phyloP scores from a whole-genome alignment of 164 flowering plant genomes.

The Dillenia suffruticosa region DNA sequence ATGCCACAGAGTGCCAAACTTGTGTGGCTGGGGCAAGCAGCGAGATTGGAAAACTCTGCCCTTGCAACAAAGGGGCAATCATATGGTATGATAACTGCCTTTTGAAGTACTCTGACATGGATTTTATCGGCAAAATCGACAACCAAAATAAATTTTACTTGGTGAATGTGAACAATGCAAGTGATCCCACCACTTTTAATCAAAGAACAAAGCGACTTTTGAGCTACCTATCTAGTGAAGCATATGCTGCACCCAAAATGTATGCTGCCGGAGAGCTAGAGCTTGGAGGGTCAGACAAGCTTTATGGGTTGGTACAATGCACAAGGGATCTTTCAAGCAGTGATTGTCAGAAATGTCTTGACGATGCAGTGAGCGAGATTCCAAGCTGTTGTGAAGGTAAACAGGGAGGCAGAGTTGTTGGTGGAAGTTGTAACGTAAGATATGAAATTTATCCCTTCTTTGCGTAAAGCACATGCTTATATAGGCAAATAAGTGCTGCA shows the following conservation, averaged over 20 bases:
- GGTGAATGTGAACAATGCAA: neutral
- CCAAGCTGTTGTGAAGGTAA: neutral
- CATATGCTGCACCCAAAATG: neutral
- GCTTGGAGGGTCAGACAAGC: neutral
- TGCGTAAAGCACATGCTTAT: neutral
- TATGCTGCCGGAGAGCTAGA: neutral
- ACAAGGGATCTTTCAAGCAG: constrained; percentile 19
- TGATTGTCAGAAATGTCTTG: neutral
- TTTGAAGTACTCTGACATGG: constrained; percentile 12
- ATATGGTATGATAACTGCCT: constrained; percentile 23
- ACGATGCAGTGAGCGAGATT: neutral
- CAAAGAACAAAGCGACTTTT: neutral
- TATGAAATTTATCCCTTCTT: neutral
- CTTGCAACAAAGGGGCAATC: constrained; percentile 7
- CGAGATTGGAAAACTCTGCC: too few relatives aligned
- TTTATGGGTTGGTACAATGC: constrained; percentile 21
- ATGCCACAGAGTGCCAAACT: too few relatives aligned
- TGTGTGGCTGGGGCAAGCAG: too few relatives aligned
- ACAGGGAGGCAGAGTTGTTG: neutral
- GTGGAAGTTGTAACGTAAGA: neutral
- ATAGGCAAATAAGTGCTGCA: too few relatives aligned
- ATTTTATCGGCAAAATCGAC: constrained; percentile 6
- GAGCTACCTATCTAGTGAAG: neutral
- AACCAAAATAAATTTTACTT: neutral
- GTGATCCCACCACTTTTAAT: neutral